These are phyloP conservation scores for Phytopythium mirpurense DNA, from an alignment of 352 stramenopile genomes.

Conservation along the genomic window DNA sequence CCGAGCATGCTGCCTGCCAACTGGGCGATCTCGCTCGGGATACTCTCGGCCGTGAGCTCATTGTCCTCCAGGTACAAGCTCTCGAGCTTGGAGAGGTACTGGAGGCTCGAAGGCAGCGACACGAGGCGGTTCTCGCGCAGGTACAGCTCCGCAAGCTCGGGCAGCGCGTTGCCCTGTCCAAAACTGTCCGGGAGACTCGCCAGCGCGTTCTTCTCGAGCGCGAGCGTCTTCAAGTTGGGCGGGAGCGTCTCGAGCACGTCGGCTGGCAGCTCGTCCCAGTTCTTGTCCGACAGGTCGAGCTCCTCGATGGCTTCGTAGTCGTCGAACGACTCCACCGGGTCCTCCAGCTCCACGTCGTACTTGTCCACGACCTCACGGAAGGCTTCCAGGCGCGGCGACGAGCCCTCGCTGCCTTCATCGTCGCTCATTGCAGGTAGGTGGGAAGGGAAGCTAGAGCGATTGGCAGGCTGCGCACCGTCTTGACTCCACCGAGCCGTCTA, in stretches of 20 bases:
- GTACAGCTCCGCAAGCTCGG: slow-evolving; percentile 73
- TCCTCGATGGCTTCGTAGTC: slow-evolving; percentile 75
- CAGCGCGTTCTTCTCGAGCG: slow-evolving; percentile 77
- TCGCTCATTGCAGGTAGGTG: slow-evolving; percentile 35
- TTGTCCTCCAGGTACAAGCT: slow-evolving; percentile 88
- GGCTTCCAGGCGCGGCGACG: slow-evolving; percentile 28
- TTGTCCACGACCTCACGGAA: slow-evolving; percentile 64
- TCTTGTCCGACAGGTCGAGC: slow-evolving; percentile 79
- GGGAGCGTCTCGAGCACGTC: slow-evolving; percentile 49
- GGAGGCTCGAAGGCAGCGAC: slow-evolving; percentile 41
- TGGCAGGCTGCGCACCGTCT: too few relatives aligned
- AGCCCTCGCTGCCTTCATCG: slow-evolving; percentile 21
- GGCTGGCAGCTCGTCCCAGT: slow-evolving; percentile 44
- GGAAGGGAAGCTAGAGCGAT: too few relatives aligned
- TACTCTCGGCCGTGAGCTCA: slow-evolving; percentile 47
- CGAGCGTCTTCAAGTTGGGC: slow-evolving; percentile 66
- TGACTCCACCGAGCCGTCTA: too few relatives aligned
- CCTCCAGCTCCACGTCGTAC: slow-evolving; percentile 63
- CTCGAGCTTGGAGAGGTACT: slow-evolving; percentile 58
- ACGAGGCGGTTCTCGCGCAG: slow-evolving; percentile 72
- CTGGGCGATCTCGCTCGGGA: slow-evolving; percentile 45
- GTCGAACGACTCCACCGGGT: slow-evolving; percentile 50
- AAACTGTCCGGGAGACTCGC: slow-evolving; percentile 46
- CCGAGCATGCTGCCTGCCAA: slow-evolving; percentile 46
- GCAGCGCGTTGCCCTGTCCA: slow-evolving; percentile 16